These are phyloP conservation scores for Leccinum sublutescens DNA, from an alignment of 768 basidiomycete species.

Conservation along the genomic window DNA sequence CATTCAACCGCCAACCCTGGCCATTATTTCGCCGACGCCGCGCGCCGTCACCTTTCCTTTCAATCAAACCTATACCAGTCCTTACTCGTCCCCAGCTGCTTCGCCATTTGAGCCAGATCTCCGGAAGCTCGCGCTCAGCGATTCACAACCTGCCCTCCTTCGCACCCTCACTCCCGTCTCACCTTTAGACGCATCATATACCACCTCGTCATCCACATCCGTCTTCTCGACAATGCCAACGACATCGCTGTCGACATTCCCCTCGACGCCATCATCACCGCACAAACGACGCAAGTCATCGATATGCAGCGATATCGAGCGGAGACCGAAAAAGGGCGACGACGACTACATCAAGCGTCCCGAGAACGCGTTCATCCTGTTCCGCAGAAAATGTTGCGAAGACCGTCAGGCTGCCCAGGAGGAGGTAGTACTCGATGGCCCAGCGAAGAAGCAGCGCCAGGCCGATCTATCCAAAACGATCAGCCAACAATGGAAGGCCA, in stretches of 20 bases:
- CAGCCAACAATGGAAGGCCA: slow-evolving; percentile 75
- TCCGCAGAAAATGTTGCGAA: slow-evolving; percentile 76
- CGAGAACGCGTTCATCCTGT: slow-evolving; percentile 83
- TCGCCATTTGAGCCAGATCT: slow-evolving; percentile 78
- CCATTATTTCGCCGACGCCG: slow-evolving; percentile 61
- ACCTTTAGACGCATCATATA: slow-evolving; percentile 16
- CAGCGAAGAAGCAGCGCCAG: slow-evolving; percentile 71
- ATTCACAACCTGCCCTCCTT: slow-evolving; percentile 39
- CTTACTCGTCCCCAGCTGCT: slow-evolving; percentile 61
- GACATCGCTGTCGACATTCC: slow-evolving; percentile 34
- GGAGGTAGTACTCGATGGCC: slow-evolving; percentile 38
- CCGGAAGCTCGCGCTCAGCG: slow-evolving; percentile 42
- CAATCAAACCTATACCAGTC: slow-evolving; percentile 44
- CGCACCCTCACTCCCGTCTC: slow-evolving; percentile 46
- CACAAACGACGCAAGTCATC: slow-evolving; percentile 55
- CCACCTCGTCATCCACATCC: slow-evolving; percentile 40
- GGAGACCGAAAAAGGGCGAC: slow-evolving; percentile 61
- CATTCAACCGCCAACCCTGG: slow-evolving; percentile 51
- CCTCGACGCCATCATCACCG: slow-evolving; percentile 33
- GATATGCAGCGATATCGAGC: slow-evolving; percentile 47
- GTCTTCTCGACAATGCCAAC: slow-evolving; percentile 40
- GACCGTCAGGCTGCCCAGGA: slow-evolving; percentile 59
- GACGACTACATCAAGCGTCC: slow-evolving; percentile 83
- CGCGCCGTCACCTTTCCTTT: slow-evolving; percentile 49
- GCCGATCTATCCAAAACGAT: slow-evolving; percentile 81